phyloP scores from a whole-genome alignment of 495 filamentous ascomycete genomes.

The Podospora conica region DNA sequence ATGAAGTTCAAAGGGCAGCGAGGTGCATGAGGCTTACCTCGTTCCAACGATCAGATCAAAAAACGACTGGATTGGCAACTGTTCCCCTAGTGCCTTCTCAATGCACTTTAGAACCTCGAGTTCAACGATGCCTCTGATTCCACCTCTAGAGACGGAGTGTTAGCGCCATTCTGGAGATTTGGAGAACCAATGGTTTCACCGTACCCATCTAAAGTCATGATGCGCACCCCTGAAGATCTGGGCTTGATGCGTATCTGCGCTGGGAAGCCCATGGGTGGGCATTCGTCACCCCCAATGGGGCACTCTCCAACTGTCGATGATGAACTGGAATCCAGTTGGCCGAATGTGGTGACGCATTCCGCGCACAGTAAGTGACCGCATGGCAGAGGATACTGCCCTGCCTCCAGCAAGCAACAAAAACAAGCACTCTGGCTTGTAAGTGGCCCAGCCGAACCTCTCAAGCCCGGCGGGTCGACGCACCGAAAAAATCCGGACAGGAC shows the following conservation, averaged over 20 bases:
- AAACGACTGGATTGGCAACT: constrained; percentile 2
- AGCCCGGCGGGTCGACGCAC: not conserved
- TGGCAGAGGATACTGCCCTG: not conserved
- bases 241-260: constrained; percentile 1
- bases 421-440: constrained; percentile 5
- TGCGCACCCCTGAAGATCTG: not conserved
- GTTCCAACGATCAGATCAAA: constrained; percentile 9
- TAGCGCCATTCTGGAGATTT: not conserved
- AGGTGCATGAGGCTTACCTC: not conserved
- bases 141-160: not conserved
- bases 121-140: constrained; percentile 6
- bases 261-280: not conserved
- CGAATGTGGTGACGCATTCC: constrained; percentile 1
- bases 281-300: not conserved
- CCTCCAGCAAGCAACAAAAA: constrained; percentile 2
- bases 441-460: not conserved
- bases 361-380: constrained; percentile 4
- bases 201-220: constrained; percentile 1
- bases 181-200: not conserved
- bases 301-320: not conserved
- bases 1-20: not conserved
- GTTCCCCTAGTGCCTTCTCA: not conserved
- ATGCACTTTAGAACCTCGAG: constrained; percentile 6
- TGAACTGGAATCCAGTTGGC: not conserved
- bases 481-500: not conserved